Conservation (phyloP, 2,329 filamentous ascomycete species). For the Calycina marina region DNA sequence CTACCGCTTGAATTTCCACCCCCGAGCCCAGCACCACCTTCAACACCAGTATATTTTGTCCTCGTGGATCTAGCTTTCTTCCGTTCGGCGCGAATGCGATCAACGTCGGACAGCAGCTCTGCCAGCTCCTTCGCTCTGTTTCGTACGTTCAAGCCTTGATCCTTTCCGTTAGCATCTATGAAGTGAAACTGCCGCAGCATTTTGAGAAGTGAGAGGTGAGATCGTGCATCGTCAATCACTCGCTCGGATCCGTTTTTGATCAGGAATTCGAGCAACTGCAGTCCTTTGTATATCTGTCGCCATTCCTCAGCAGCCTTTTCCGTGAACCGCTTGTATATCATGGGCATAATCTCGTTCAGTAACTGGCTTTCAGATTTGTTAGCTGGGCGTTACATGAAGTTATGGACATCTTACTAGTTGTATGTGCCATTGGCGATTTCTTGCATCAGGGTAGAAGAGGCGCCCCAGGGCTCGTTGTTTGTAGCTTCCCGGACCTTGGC, state of each 20-base stretch:
- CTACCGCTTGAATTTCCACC: slow-evolving; percentile 32
- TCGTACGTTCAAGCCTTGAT: slow-evolving; percentile 93
- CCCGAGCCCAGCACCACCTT: slow-evolving; percentile 57
- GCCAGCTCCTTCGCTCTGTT: slow-evolving; percentile 92
- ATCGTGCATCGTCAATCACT: slow-evolving; percentile 91
- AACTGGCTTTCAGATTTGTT: slow-evolving; percentile 54
- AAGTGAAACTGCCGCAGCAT: slow-evolving; percentile 98
- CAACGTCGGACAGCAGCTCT: slow-evolving; percentile 85
- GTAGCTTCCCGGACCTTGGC: slow-evolving; percentile 85
- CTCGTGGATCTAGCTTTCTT: slow-evolving; percentile 87
- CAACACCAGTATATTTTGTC: slow-evolving; percentile 91
- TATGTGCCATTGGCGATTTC: slow-evolving; percentile 97
- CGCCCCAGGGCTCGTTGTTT: slow-evolving; percentile 92
- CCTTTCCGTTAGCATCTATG: slow-evolving; percentile 92
- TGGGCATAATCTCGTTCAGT: slow-evolving; percentile 98
- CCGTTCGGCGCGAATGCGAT: slow-evolving; percentile 63
- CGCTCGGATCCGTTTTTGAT: slow-evolving; percentile 97
- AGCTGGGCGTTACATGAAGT: slow-evolving; percentile 6
- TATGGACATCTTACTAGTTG: slow-evolving; percentile 64
- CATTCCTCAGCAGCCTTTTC: slow-evolving; percentile 97
- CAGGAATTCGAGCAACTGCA: slow-evolving; percentile 91
- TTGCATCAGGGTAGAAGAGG: slow-evolving; percentile 47
- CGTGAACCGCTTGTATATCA: slow-evolving; percentile 98
- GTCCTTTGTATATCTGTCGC: slow-evolving; percentile 97
- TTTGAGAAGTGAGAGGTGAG: slow-evolving; percentile 87